A percentile compares a stretch with the other conserved stretches of the same genome.
These are phyloP conservation scores for Paecilomyces formosus DNA, from an alignment of 2,329 filamentous ascomycete genomes.

Conservation along the genomic window DNA sequence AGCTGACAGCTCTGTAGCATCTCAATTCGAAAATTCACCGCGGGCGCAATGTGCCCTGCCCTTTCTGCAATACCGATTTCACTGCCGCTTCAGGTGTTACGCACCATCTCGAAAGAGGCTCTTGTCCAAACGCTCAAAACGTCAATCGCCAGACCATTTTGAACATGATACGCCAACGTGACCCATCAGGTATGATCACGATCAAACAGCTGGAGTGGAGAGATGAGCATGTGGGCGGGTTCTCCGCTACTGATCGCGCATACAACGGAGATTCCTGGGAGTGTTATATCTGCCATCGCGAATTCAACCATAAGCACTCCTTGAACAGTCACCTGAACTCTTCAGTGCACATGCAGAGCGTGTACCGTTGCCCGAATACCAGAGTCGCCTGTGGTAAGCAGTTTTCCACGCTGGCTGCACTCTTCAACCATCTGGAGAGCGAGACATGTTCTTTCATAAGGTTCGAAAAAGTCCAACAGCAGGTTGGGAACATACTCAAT, in stretches of 20 bases:
- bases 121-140: slow-evolving; percentile 39
- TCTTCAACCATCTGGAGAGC: slow-evolving; percentile 42
- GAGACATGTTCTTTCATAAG: slow-evolving; percentile 33
- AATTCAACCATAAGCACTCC: slow-evolving; percentile 26
- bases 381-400: slow-evolving; percentile 24
- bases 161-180: slow-evolving; percentile 36
- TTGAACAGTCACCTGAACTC: slow-evolving; percentile 52
- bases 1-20: slow-evolving; percentile 37
- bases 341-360: slow-evolving; percentile 40
- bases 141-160: slow-evolving; percentile 46
- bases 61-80: slow-evolving; percentile 45
- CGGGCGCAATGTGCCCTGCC: slow-evolving; percentile 41
- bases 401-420: slow-evolving; percentile 31
- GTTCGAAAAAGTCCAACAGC: slow-evolving; percentile 34
- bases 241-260: slow-evolving; percentile 32
- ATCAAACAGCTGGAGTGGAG: slow-evolving; percentile 45
- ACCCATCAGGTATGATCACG: slow-evolving; percentile 44
- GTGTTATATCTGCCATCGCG: slow-evolving; percentile 48
- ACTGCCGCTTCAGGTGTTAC: slow-evolving; percentile 47
- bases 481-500: slow-evolving; percentile 8
- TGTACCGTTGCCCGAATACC: slow-evolving; percentile 40
- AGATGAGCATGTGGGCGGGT: slow-evolving; percentile 19
- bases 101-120: slow-evolving; percentile 51
- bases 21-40: slow-evolving; percentile 47
- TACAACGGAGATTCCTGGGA: slow-evolving; percentile 43